Evolutionary conservation across 2,329 filamentous ascomycete species (phyloP), one percentile per base, ranked within the genome.

Genomic region (Alternaria sp.): DNA sequence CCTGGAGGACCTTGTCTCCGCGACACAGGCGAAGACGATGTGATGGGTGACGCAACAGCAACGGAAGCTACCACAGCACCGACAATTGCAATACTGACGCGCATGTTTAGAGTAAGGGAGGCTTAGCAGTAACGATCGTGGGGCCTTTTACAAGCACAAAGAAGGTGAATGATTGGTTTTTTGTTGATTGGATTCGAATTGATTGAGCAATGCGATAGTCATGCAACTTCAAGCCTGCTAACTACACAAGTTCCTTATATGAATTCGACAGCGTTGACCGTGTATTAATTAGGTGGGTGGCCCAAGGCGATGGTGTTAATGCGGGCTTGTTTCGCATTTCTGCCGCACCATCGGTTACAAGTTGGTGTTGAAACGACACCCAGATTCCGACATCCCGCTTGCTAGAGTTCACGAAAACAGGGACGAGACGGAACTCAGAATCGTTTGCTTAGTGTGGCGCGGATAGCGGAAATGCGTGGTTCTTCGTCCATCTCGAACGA

Each of bases 41-140:
- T 59, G 32, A 72, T 57, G 11, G 74, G 70, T 44, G 71, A 71
- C n/a, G 71, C 71, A 26, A 72, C 45, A 23, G 67, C 68, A 23
- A 67, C 56, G 28, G 65, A 55, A 15, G 62, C 65, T 36, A 57
- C 57, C 12, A 69, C 56, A 13, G 67, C 47, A 19, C 67, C 54
- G 19, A 70, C 55, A 21, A 61, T 60, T 9, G 70, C 60, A 15
- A 72, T 63, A 4, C 62, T 45, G 46, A 66, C 23, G 25, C 65
- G 70, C 71, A 72, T 72, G 6, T 62, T 70, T 23, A 23, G 19
- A 32, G 47, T n/a, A 32, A 32, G 44, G 57, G 21, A 13, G 36
- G 36, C 10, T 32, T 9, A 5, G 15, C 32, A 25, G 51, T 57
- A 57, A 62, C 59, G 64, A 67, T 54, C 51, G 66, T 61, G 43